Percentiles rank a stretch among this genome's conserved stretches.
These are phyloP conservation scores for Lunularia cruciata DNA, from an alignment of 225 moss, liverwort and hornwort species.

Conservation along the genomic window DNA sequence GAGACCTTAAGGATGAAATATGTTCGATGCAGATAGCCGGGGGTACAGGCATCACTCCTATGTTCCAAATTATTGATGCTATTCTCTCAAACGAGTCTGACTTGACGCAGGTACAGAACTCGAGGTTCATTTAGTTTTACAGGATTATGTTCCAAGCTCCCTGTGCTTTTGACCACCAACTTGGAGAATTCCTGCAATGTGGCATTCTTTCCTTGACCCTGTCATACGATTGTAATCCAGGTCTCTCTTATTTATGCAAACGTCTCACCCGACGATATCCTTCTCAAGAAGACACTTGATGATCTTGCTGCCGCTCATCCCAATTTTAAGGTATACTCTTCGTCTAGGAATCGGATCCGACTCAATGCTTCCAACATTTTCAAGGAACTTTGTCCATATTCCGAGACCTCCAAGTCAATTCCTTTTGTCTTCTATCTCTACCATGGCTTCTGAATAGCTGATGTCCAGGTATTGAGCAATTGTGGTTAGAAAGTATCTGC, in stretches of 20 bases:
- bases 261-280: conserved; percentile 62
- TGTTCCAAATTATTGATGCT: conserved; percentile 82
- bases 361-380: too few species aligned
- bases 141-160: too few species aligned
- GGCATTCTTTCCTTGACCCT: not conserved
- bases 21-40: conserved; percentile 70
- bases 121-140: not conserved
- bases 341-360: too few species aligned
- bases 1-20: not conserved
- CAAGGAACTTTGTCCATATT: too few species aligned
- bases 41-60: conserved; percentile 87
- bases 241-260: conserved; percentile 75
- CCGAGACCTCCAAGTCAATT: too few species aligned
- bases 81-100: conserved; percentile 80
- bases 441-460: too few species aligned
- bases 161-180: too few species aligned
- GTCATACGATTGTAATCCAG: conserved; percentile 41
- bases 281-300: conserved; percentile 70
- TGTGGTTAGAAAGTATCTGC: too few species aligned
- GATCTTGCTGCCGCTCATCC: conserved; percentile 56
- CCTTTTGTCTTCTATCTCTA: too few species aligned
- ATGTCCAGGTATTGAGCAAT: too few species aligned
- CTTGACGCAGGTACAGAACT: conserved; percentile 60
- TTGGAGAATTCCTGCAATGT: not conserved
- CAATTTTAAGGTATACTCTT: conserved; percentile 84